phyloP scores from a whole-genome alignment of 2,329 filamentous ascomycete species.

The Aspergillus proliferans region DNA sequence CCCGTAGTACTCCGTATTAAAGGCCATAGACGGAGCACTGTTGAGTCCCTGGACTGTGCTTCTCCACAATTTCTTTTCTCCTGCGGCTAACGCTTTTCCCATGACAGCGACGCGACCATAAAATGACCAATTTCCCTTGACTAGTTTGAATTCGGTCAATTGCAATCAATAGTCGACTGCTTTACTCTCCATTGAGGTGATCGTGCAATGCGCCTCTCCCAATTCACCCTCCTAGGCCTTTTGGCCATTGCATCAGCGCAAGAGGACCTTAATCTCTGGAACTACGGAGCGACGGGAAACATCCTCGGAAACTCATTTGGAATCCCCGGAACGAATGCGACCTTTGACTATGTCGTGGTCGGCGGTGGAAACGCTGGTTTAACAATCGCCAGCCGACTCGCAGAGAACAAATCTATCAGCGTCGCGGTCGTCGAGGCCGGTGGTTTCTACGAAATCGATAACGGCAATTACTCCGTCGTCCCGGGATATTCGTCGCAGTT shows the following conservation, averaged over 20 bases:
- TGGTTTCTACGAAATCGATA: conserved; percentile 29
- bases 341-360: conserved; percentile 18
- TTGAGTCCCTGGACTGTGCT: too few relatives aligned
- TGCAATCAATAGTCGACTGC: too few relatives aligned
- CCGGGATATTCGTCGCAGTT: conserved; percentile 18
- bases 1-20: too few relatives aligned
- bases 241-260: conserved; percentile 4
- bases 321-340: conserved; percentile 17
- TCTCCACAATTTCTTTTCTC: too few relatives aligned
- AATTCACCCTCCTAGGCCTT: neutral
- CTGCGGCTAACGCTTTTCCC: too few relatives aligned
- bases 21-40: too few relatives aligned
- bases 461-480: conserved; percentile 22
- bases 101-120: too few relatives aligned
- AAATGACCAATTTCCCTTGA: too few relatives aligned
- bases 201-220: neutral
- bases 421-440: conserved; percentile 30
- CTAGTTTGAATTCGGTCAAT: too few relatives aligned
- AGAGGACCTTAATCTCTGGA: conserved; percentile 6
- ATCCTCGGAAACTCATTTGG: conserved; percentile 16
- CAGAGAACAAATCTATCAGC: conserved; percentile 12
- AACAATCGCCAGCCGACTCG: conserved; percentile 17
- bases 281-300: conserved; percentile 11
- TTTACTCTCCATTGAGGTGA: neutral
- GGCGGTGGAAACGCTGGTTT: conserved; percentile 24